Percentiles rank a stretch among this genome's conserved stretches.
Conservation (phyloP, 225 moss, liverwort and hornwort species). For the Sphagnum contortum region DNA sequence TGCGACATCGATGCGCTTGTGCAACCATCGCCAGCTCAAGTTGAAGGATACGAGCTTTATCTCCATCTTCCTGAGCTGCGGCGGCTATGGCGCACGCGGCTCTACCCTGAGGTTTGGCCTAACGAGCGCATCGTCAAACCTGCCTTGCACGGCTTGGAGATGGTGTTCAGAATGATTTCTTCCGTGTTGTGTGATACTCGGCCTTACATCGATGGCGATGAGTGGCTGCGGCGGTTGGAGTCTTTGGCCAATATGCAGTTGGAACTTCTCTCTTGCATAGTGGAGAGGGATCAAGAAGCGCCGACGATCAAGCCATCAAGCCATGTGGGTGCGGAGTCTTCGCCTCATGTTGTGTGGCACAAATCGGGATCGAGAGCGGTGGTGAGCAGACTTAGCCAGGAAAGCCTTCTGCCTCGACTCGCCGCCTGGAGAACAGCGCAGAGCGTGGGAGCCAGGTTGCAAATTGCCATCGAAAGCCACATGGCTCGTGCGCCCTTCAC, state of each 20-base stretch:
- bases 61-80: slow-evolving; percentile 55
- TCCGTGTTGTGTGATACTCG: slow-evolving; percentile 40
- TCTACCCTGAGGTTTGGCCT: slow-evolving; percentile 23
- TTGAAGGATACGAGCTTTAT: slow-evolving; percentile 65
- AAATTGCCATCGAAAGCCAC: slow-evolving; percentile 66
- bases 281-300: slow-evolving; percentile 54
- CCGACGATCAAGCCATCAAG: slow-evolving; percentile 28
- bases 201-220: slow-evolving; percentile 56
- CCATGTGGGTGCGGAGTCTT: slow-evolving; percentile 14
- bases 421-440: slow-evolving; percentile 71
- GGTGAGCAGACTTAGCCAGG: slow-evolving; percentile 37
- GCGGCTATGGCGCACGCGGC: slow-evolving; percentile 30
- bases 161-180: slow-evolving; percentile 70
- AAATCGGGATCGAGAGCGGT: slow-evolving; percentile 35
- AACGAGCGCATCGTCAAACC: slow-evolving; percentile 53
- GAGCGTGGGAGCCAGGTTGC: slow-evolving; percentile 43
- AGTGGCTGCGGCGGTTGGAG: slow-evolving; percentile 71
- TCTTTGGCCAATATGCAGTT: slow-evolving; percentile 55
- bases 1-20: slow-evolving; percentile 60
- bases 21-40: slow-evolving; percentile 48
- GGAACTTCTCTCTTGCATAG: slow-evolving; percentile 56
- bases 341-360: slow-evolving; percentile 32
- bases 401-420: slow-evolving; percentile 54
- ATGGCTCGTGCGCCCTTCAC: slow-evolving; percentile 71
- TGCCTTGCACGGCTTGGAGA: slow-evolving; percentile 64